Evolutionary conservation across 1,284 basidiomycete species (phyloP).

Genomic region (Schizopora paradoxa): DNA sequence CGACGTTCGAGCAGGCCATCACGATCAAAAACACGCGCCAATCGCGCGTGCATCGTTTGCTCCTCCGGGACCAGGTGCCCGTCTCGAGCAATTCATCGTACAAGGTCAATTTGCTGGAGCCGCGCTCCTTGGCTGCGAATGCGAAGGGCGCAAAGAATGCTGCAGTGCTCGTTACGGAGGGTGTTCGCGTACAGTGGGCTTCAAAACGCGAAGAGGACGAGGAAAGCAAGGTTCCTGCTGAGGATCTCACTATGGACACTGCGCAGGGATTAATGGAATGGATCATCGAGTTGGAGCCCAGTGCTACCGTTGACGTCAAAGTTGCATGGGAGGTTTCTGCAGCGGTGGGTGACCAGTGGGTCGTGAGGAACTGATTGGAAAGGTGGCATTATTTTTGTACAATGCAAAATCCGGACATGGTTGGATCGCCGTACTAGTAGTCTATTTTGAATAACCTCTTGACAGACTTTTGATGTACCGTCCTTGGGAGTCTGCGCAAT

Average conservation of each 20-base stretch:
- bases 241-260: conserved; percentile 1
- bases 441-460: not conserved
- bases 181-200: conserved; percentile 15
- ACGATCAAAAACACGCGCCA: conserved; percentile 20
- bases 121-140: conserved; percentile 5
- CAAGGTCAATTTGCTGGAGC: conserved; percentile 20
- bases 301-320: conserved; percentile 17
- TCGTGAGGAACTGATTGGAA: too few relatives aligned
- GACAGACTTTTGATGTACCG: not conserved
- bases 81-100: conserved; percentile 20
- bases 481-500: too few relatives aligned
- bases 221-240: not conserved
- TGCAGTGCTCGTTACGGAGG: conserved; percentile 4
- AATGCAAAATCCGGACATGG: too few relatives aligned
- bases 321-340: conserved; percentile 21
- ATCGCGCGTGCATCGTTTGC: conserved; percentile 12
- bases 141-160: not conserved
- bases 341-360: conserved; percentile 19
- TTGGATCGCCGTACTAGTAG: not conserved
- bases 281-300: conserved; percentile 18
- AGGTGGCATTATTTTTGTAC: too few relatives aligned
- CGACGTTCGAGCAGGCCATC: conserved; percentile 21
- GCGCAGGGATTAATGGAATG: conserved; percentile 23
- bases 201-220: not conserved
- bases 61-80: conserved; percentile 21